Base-by-base conservation (phyloP, 176 grass and related monocot genomes). In the maize (Zea mays) region DNA sequence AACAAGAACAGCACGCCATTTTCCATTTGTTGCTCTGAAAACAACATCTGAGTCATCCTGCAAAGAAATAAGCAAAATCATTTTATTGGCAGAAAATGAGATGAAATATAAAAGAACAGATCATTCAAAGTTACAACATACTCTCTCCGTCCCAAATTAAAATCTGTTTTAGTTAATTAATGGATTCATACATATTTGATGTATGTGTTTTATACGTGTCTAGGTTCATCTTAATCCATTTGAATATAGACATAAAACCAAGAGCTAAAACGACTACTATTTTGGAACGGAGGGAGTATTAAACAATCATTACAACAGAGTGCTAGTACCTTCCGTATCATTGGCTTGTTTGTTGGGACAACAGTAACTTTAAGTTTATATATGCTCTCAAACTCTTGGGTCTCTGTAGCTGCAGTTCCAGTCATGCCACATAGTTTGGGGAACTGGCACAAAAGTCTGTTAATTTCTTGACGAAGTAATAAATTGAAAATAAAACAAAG, bases 371-470 rank as follows among this genome's bases (percentile, higher is more conserved):
- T 94, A 52, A 98, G 82, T 64, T 98, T 98, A 73, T 98, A 98
- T 84, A 98, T 98, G 77, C 95, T 98, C 83, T 98, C 89, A 36
- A 98, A 98, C 70, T 98, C 95, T 45, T 88, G 79, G 27, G 73
- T 90, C 71, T 98, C 95, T 3, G 91, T 98, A 75, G 95, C 95
- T 47, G 91, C 95, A 75, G 95, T 98, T 72, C 95, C 95, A 62
- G 95, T 98, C 95, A 98, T 98, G 40, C 95, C 95, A 83, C 95
- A 98, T 51, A 98, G 91, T 82, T 98, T 98, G 5, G 95, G 95
- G 43, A 98, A 98, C 91, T 98, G 47, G 58, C 71, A 77, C 54
- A 75, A 74, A 85, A 73, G n/a, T 34, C 27, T 61, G 68, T 69
- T 59, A 80, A 44, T 39, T 78, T 74, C 33, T 64, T 83, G 43